These are phyloP conservation scores for Ophiostoma perfectum DNA, from an alignment of 2,329 filamentous ascomycete genomes.

Conservation along the genomic window DNA sequence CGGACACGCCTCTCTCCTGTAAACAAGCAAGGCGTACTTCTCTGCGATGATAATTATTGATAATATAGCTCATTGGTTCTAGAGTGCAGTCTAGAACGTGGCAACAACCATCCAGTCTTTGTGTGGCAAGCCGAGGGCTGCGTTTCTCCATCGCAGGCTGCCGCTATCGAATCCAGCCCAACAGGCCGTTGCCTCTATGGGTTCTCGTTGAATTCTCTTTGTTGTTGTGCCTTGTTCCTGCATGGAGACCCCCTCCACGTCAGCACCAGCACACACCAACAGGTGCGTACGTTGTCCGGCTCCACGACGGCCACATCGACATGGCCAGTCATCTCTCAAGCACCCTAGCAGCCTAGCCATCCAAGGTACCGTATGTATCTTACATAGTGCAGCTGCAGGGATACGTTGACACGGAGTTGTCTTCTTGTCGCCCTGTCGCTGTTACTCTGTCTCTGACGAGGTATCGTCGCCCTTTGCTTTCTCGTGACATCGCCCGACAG, in stretches of 20 bases:
- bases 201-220: not conserved
- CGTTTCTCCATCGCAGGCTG: not conserved
- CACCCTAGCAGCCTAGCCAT: not conserved
- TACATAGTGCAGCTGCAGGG: not conserved
- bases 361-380: not conserved
- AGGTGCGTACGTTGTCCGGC: not conserved
- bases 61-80: not conserved
- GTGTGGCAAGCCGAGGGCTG: not conserved
- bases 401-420: too few relatives aligned
- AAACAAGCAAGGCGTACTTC: not conserved
- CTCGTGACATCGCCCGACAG: too few relatives aligned
- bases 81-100: not conserved
- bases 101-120: not conserved
- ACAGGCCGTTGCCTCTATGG: not conserved
- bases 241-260: constrained; percentile 4
- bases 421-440: too few relatives aligned
- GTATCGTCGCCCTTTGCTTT: too few relatives aligned
- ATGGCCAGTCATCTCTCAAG: not conserved
- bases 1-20: too few relatives aligned
- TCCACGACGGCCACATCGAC: constrained; percentile 4
- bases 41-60: not conserved
- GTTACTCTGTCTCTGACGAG: too few relatives aligned
- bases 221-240: not conserved
- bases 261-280: constrained; percentile 10
- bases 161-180: constrained; percentile 1